These are phyloP conservation scores for Gymnopus androsaceus DNA, from an alignment of 1,284 basidiomycete species.

Conservation along the genomic window DNA sequence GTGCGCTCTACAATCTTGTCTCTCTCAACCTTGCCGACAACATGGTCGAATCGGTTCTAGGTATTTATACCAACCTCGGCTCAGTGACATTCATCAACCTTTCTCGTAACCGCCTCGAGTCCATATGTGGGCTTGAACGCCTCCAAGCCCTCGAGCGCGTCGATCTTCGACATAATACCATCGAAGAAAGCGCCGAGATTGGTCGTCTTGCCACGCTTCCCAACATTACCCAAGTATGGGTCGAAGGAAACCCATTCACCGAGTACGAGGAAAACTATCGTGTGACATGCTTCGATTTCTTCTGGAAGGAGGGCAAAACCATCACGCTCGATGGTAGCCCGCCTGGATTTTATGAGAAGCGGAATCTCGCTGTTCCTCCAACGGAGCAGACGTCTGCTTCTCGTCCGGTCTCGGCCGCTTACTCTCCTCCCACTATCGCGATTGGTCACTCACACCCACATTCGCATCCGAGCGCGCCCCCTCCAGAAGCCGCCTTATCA, in stretches of 20 bases:
- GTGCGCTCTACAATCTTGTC: slow-evolving; percentile 72
- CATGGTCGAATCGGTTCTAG: slow-evolving; percentile 93
- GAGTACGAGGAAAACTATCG: slow-evolving; percentile 76
- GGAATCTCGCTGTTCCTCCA: slow-evolving; percentile 51
- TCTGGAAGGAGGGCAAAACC: slow-evolving; percentile 77
- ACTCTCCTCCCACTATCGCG: slow-evolving; percentile 62
- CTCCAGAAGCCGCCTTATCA: slow-evolving; percentile 17
- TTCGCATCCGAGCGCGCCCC: slow-evolving; percentile 22
- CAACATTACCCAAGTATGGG: slow-evolving; percentile 75
- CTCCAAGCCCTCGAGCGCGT: slow-evolving; percentile 81
- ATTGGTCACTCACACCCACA: slow-evolving; percentile 42
- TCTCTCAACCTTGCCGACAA: slow-evolving; percentile 93
- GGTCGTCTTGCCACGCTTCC: slow-evolving; percentile 82
- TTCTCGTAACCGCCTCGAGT: slow-evolving; percentile 86
- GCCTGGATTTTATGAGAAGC: slow-evolving; percentile 78
- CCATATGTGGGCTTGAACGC: slow-evolving; percentile 90
- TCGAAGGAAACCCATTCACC: slow-evolving; percentile 79
- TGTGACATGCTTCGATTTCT: slow-evolving; percentile 77
- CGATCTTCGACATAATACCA: slow-evolving; percentile 82
- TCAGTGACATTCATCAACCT: slow-evolving; percentile 79
- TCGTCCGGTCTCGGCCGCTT: slow-evolving; percentile 48
- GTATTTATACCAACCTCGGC: slow-evolving; percentile 82
- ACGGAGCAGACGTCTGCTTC: slow-evolving; percentile 54
- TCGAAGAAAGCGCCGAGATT: slow-evolving; percentile 86
- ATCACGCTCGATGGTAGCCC: slow-evolving; percentile 75